These are phyloP conservation scores for Chaetomium olivaceum DNA, from an alignment of 2,329 filamentous ascomycete species.

Conservation along the genomic window DNA sequence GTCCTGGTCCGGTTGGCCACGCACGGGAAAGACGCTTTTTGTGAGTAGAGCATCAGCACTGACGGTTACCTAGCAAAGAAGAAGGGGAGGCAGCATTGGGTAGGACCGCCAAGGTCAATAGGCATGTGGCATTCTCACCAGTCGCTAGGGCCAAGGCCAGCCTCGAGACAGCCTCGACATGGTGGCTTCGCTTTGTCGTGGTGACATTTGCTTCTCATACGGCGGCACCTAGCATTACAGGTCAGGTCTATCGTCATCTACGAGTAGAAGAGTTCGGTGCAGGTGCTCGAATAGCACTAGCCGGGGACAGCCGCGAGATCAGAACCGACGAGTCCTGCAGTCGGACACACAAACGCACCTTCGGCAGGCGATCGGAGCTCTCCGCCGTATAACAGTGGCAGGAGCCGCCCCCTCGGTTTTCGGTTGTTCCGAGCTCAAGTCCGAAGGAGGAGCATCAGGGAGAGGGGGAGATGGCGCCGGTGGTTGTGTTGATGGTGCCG, in stretches of 20 bases:
- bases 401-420: conserved; percentile 12
- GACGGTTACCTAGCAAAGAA: neutral
- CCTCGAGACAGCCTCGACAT: conserved; percentile 54
- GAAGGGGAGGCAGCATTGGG: neutral
- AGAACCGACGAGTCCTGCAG: neutral
- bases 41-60: conserved; percentile 19
- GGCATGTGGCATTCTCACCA: conserved; percentile 45
- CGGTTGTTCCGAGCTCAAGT: conserved; percentile 6
- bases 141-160: conserved; percentile 50
- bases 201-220: conserved; percentile 58
- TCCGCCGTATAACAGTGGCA: conserved; percentile 45
- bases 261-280: neutral
- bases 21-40: conserved; percentile 51
- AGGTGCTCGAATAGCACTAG: neutral
- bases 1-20: conserved; percentile 56
- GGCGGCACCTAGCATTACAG: conserved; percentile 48
- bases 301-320: neutral
- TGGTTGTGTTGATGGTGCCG: neutral
- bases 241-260: conserved; percentile 13
- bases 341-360: conserved; percentile 43
- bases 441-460: neutral
- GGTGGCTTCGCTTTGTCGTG: conserved; percentile 51
- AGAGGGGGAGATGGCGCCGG: neutral
- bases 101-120: neutral
- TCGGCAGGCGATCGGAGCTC: conserved; percentile 55